Evolutionary conservation across 352 stramenopile genomes (phyloP), one percentile per base, ranked within the genome.

Genomic region (Pythium phragmitis): DNA sequence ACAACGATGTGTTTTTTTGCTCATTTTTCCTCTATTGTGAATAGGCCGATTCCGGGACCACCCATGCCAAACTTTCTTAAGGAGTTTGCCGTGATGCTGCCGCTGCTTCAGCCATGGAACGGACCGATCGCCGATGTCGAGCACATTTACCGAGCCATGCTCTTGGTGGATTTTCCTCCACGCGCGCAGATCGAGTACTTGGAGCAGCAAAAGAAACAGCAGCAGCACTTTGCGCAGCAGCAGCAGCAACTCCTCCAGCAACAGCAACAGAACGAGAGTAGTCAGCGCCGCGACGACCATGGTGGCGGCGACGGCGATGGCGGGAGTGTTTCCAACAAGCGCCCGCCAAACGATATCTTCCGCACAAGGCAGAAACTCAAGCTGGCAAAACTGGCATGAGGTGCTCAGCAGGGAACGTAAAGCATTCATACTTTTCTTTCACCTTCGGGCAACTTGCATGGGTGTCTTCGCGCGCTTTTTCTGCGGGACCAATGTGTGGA

Each of bases 61-160:
- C 84, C 87, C 7, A 50, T 96, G 17, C 87, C 87, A n/a, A 80
- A 93, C 37, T 96, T 93, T 57, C 67, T 96, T 37, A 92, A 93
- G 57, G 80, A 89, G 43, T 96, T 94, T 70, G 87, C 87, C 11
- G 61, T 69, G 26, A 89, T 94, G 82, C 60, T 96, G 49, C 87
- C 87, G 17, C 68, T 96, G 21, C 82, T 85, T 50, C 56, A 92
- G 37, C 79, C 85, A n/a, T 96, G 87, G 87, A 94, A 96, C 52
- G 87, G 87, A 16, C 87, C 87, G 17, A 89, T 96, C 48, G 87
- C 87, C 13, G 87, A 96, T 47, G 85, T 92, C 2, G 87, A 96
- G 58, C 86, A 94, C 59, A 88, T 96, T 47, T 92, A 85, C 70
- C 85, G 85, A 42, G 85, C 85, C 1, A 91, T 96, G 77, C 63